Evolutionary conservation across 164 flowering plant species (phyloP), one percentile per base, ranked within the genome.

Genomic region (Pachysandra terminalis): DNA sequence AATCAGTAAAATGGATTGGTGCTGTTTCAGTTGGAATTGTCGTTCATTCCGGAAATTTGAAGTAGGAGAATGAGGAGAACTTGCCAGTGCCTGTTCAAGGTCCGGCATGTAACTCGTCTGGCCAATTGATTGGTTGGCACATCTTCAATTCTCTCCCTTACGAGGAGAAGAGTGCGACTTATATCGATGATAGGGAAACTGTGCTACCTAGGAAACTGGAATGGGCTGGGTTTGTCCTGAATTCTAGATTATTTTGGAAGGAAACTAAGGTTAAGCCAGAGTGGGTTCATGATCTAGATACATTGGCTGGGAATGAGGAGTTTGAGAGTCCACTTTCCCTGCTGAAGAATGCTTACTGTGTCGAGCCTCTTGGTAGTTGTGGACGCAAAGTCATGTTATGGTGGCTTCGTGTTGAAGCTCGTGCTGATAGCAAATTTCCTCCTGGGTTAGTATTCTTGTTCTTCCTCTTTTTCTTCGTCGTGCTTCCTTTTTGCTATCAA

Each of bases 361-460:
- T 95, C 59, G 97, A 95, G 75, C 97, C 99, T 62, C 91, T 95
- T 35, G 97, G 99, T 28, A 81, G 81, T 65, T 95, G 97, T 71
- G 99, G 99, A 21, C 86, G 94, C 60, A 90, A 92, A 77, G 84
- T 95, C 77, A 15, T 95, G 86, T 77, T 92, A 7, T 95, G 99
- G 99, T 95, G 99, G 97, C 88, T 95, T 13, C 96, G 99, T 27
- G 97, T 86, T 69, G 99, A 95, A 80, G 99, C 99, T 57, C 93
- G 97, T 37, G 71, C 88, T 10, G 97, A 95, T 70, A 90, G 99
- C 89, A 95, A 88, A 73, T 95, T 92, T 61, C 97, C 99, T 71
- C 71, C 91, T 16, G 82, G 97, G 99, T 92, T 49, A 82, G 88
- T 77, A 27, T 67, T 68, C 51, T 45, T 45, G 51, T 45, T 45